Base-by-base conservation (phyloP, 2,329 filamentous ascomycete genomes). In the Didymella segeticola region DNA sequence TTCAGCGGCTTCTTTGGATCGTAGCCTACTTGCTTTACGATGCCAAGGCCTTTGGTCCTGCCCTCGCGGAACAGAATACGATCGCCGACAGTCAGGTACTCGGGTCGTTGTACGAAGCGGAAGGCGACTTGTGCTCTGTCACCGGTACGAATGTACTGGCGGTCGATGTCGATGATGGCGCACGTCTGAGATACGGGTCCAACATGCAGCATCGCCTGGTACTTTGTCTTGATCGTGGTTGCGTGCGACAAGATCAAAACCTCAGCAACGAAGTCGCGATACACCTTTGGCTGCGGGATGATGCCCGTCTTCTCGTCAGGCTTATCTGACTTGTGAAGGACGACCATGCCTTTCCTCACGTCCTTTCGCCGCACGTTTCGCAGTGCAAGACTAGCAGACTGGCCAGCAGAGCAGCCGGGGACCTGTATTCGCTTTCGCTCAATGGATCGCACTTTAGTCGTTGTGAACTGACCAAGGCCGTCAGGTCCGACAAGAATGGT, bases 181-280 rank as follows among this genome's bases (percentile, higher is more conserved):
- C 95, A 99, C 0, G 95, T 99, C 77, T 99, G 95, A 33, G 89
- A 91, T 36, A 99, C 90, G 0, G 95, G 90, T 0, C 95, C 95
- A 4, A 99, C 93, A 67, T 99, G 95, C 19, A 99, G 83, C 93
- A 98, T 99, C 0, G 95, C 95, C 78, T 99, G 95, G 63, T 99
- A 99, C 67, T 92, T 93, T 0, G 88, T 91, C 75, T 96, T 95
- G 75, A 99, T 99, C 36, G 95, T 99, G 0, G 95, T 99, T 0
- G 93, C 92, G 69, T 99, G 95, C 4, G 90, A 96, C 6, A 99
- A 82, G 62, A 99, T 98, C 19, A 99, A 82, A 1, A 99, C 95
- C 87, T 95, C 60, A 79, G 90, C 66, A 70, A 80, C 74, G 56
- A 82, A 82, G 51, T 82, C 79, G 51, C 79, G 77, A 64, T 80